Percentiles rank a stretch among this genome's conserved stretches.
Evolutionary conservation across 1,284 basidiomycete genomes (phyloP).

Genomic region (Volvariella surrecta): DNA sequence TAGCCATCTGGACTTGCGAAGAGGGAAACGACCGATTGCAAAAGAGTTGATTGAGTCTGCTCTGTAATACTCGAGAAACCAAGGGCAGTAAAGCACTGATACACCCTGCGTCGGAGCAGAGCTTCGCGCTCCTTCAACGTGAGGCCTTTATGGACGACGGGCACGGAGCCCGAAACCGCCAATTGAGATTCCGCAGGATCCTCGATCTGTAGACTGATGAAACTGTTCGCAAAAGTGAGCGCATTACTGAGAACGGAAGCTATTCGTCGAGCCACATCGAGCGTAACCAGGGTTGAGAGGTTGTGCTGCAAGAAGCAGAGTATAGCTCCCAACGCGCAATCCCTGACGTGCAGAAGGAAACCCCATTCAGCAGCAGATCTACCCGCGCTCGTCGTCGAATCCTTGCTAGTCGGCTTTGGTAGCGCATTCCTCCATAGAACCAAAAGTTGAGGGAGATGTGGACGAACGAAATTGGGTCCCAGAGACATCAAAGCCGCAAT

Average conservation of each 20-base stretch:
- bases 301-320: constrained; percentile 86
- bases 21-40: constrained; percentile 79
- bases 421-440: constrained; percentile 96
- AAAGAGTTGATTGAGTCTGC: constrained; percentile 67
- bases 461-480: constrained; percentile 88
- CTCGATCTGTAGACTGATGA: constrained; percentile 44
- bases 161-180: constrained; percentile 17
- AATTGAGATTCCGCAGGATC: constrained; percentile 35
- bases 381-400: constrained; percentile 50
- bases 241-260: constrained; percentile 85
- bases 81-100: constrained; percentile 84
- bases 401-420: constrained; percentile 90
- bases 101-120: constrained; percentile 75
- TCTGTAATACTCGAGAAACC: constrained; percentile 79
- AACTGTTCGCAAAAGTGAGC: constrained; percentile 80
- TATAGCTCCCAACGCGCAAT: constrained; percentile 86
- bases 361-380: constrained; percentile 80
- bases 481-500: constrained; percentile 89
- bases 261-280: constrained; percentile 86
- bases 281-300: constrained; percentile 66
- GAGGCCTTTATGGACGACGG: constrained; percentile 31
- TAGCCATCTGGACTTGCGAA: constrained; percentile 84
- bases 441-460: constrained; percentile 87
- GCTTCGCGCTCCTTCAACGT: constrained; percentile 77
- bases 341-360: constrained; percentile 87